Evolutionary conservation across 768 basidiomycete genomes (phyloP).

Genomic region (Chlorophyllum brunneum): DNA sequence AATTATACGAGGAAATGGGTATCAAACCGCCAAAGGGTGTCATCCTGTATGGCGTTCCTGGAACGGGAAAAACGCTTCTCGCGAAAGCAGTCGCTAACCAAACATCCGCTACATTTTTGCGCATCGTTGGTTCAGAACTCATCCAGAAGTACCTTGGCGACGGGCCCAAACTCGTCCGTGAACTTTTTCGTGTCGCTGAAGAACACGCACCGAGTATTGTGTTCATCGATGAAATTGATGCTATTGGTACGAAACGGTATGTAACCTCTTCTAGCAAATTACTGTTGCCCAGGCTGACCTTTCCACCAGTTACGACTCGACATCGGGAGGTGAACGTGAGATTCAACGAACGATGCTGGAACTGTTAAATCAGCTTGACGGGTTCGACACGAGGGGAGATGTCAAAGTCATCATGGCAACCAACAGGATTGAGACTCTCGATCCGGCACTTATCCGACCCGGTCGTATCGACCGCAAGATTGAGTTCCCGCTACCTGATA

Average conservation of each 20-base stretch:
- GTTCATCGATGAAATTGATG: slow-evolving; percentile 99
- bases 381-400: slow-evolving; percentile 99
- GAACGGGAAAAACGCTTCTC: slow-evolving; percentile 96
- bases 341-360: slow-evolving; percentile 99
- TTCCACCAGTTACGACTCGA: slow-evolving; percentile 83
- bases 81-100: slow-evolving; percentile 98
- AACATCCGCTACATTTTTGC: slow-evolving; percentile 96
- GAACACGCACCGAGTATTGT: slow-evolving; percentile 98
- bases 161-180: slow-evolving; percentile 95
- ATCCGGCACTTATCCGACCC: slow-evolving; percentile 96
- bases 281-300: not conserved
- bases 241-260: slow-evolving; percentile 95
- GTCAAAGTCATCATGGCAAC: slow-evolving; percentile 99
- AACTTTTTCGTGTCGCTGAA: slow-evolving; percentile 95
- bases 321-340: slow-evolving; percentile 97
- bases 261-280: slow-evolving; percentile 14
- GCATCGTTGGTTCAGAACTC: slow-evolving; percentile 95
- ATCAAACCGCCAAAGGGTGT: slow-evolving; percentile 99
- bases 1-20: slow-evolving; percentile 99
- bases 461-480: slow-evolving; percentile 99
- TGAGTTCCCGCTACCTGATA: slow-evolving; percentile 94
- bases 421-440: slow-evolving; percentile 94
- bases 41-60: slow-evolving; percentile 97
- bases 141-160: slow-evolving; percentile 99
- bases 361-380: slow-evolving; percentile 95